phyloP scores from a whole-genome alignment of 2,329 filamentous ascomycete genomes.

The Aureobasidium sp. region DNA sequence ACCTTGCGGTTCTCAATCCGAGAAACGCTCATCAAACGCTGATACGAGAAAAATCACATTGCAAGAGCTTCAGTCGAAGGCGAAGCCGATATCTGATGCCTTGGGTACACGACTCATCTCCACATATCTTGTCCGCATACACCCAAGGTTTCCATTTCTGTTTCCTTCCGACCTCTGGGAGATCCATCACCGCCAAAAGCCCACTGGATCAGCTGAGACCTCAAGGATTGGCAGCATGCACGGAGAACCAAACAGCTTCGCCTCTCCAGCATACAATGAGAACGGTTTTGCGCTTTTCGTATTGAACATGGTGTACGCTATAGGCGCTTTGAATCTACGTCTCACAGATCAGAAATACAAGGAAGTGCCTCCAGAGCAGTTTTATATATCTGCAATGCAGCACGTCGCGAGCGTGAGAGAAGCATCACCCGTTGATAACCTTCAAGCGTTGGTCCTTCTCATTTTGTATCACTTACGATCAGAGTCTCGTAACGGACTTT shows the following conservation, averaged over 20 bases:
- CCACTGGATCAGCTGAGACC: not conserved
- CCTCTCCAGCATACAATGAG: not conserved
- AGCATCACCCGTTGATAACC: not conserved
- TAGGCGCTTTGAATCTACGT: not conserved
- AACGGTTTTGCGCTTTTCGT: not conserved
- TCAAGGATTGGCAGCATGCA: not conserved
- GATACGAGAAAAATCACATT: not conserved
- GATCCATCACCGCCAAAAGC: not conserved
- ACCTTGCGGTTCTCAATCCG: not conserved
- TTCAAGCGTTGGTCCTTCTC: not conserved
- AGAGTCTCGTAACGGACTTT: not conserved
- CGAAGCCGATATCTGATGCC: not conserved
- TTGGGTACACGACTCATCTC: not conserved
- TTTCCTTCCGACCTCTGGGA: not conserved
- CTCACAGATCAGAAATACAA: not conserved
- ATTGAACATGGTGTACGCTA: not conserved
- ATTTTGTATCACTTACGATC: not conserved
- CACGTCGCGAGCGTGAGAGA: not conserved
- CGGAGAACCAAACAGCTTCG: not conserved
- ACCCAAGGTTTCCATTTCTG: not conserved
- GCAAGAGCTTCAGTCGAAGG: not conserved
- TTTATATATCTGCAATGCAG: not conserved
- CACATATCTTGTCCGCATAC: constrained; percentile 1
- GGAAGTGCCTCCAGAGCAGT: not conserved
- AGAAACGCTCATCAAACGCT: not conserved